Evolutionary conservation across 148 eudicot genomes (phyloP), one percentile per base, ranked within the genome.

Genomic region (Camellia japonica): DNA sequence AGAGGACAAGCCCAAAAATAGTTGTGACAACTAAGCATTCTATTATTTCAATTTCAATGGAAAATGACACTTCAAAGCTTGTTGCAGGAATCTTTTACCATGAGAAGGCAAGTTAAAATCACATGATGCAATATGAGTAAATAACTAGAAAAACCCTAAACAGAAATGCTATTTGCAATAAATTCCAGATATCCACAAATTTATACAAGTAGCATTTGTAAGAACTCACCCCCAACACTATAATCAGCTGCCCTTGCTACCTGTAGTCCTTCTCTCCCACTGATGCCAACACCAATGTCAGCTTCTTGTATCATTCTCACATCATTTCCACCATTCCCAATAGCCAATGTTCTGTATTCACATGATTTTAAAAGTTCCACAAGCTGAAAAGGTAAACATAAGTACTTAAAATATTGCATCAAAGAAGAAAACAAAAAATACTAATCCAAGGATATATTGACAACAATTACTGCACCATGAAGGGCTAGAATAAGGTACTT

Each of bases 201-300:
- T 61, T n/a, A 19, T 3, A 75, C 16, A 18, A 72, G 47, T 6
- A 42, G n/a, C 5, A 56, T 63, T 42, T 44, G 19, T 79, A 68
- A 75, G 66, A 75, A 74, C 98, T 82, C 86, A 97, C 99, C 94
- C 69, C 99, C 99, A 83, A 97, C 91, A 71, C 99, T 97, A 85
- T 97, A 97, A 87, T 97, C 99, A 77, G 99, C 99, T 83, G 99
- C 99, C 84, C 99, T 92, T 63, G 99, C 98, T 38, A 98, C 99
- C 77, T 97, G 98, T 83, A 97, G 77, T 84, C 99, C 99, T 91
- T 96, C 99, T 84, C 98, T 87, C 59, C 99, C 99, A 85, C 99
- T 97, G 77, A 97, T 97, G 82, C 99, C 99, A 86, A 97, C 99
- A 82, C 99, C 99, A 83, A 97, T 97, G 80, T 94, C 98, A 78